Evolutionary conservation across 73 alveolate species (phyloP), one percentile per base, ranked within the genome.

Genomic region (Stentor coeruleus): DNA sequence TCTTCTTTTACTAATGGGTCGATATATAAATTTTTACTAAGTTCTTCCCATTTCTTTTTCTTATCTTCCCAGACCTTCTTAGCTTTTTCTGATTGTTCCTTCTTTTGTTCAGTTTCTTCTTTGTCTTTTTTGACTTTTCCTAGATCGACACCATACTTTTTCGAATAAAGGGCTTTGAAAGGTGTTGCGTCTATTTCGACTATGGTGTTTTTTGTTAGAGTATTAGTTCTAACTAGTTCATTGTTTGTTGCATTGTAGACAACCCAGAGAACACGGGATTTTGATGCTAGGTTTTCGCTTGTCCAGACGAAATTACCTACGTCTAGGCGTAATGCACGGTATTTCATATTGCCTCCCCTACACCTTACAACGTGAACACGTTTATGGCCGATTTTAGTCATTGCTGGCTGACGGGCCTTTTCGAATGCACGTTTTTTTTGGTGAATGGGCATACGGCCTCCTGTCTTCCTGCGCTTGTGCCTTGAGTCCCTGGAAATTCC

Each of bases 391-490:
- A 90, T 59, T 91, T 95, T 95, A 91, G 99, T 93, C 88, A 89
- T 83, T 33, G 98, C 92, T n/a, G 98, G 91, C 39, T 92, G 96
- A 85, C 99, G 92, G 76, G 98, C 99, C 96, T 92, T 88, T 85
- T 95, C 99, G 92, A 84, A 97, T 92, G 92, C 93, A 83, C 99
- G 95, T 95, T 97, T 97, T 95, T 97, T 97, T 92, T 92, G 82
- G 93, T 97, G 99, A 85, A 96, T 91, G 87, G 98, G 98, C 99
- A 97, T 95, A 75, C 99, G 94, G 28, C 99, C 99, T 33, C 99
- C 99, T 38, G 99, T 95, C 82, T 91, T 91, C 89, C 99, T 92
- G 87, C 96, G 91, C 96, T 97, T 97, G 91, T 92, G 98, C 88
- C 98, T 90, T 73, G 97, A 88, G 90, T 96, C 98, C 86, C 99